Percentiles rank a stretch among this genome's conserved stretches.
These are phyloP conservation scores for Melaleuca quinquenervia DNA, from an alignment of 345 rosid species.

Conservation along the genomic window DNA sequence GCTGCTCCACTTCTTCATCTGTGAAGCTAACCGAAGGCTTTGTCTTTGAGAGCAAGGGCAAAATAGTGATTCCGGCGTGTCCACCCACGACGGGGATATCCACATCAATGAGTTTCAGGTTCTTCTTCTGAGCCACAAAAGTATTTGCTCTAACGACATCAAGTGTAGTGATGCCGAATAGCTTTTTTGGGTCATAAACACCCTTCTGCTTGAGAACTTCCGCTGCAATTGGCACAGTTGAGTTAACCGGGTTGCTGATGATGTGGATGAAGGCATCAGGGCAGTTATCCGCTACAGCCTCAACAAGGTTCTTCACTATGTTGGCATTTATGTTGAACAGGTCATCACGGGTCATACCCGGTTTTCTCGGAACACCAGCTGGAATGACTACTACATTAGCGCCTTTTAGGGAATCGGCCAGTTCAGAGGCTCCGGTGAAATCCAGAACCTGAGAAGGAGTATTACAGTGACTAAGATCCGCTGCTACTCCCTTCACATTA, in stretches of 20 bases:
- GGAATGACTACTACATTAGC: constrained; percentile 87
- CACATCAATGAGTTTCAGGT: constrained; percentile 78
- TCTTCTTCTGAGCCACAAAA: constrained; percentile 81
- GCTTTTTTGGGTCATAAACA: constrained; percentile 82
- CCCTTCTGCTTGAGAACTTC: constrained; percentile 85
- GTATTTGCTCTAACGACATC: constrained; percentile 95
- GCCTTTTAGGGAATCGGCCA: constrained; percentile 59
- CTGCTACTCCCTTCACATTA: constrained; percentile 94
- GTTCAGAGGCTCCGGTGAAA: constrained; percentile 76
- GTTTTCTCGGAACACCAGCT: constrained; percentile 92
- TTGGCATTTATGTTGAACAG: constrained; percentile 91
- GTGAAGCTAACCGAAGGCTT: constrained; percentile 65
- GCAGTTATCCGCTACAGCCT: constrained; percentile 83
- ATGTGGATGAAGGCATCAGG: constrained; percentile 87
- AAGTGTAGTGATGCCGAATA: constrained; percentile 82
- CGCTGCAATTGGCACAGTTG: constrained; percentile 91
- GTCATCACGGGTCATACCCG: constrained; percentile 96
- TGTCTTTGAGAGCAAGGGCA: constrained; percentile 79
- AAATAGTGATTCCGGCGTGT: constrained; percentile 88
- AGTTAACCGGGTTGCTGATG: constrained; percentile 93
- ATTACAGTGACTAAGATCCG: constrained; percentile 92
- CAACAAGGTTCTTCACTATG: constrained; percentile 69
- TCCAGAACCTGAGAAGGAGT: constrained; percentile 82
- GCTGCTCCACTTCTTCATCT: constrained; percentile 60
- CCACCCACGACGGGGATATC: constrained; percentile 96